Conservation (phyloP, 371 early-diverging fungal genomes). For the Antonospora locustae region DNA sequence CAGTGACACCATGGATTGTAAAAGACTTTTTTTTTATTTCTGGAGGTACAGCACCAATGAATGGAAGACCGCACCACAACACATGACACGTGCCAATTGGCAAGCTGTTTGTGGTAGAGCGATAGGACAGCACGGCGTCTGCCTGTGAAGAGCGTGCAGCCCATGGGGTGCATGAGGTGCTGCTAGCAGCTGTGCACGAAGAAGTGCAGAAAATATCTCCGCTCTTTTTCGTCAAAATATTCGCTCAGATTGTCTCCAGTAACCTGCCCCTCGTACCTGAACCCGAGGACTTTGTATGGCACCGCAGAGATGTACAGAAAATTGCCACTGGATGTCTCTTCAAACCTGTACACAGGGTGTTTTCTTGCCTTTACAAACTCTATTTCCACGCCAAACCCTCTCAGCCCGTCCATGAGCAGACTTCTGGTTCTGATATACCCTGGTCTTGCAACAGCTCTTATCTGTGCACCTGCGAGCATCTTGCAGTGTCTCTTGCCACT, state of each 20-base stretch:
- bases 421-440: no score
- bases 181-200: constrained; percentile 7
- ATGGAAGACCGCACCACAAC: no score
- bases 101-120: no score
- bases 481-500: constrained; percentile 5
- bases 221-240: constrained; percentile 3
- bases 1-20: no score
- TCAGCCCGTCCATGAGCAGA: neutral
- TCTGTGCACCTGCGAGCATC: neutral
- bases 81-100: no score
- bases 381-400: neutral
- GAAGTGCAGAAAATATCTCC: constrained; percentile 6
- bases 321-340: constrained; percentile 9
- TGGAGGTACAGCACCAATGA: no score
- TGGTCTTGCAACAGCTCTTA: no score
- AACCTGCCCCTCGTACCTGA: neutral
- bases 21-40: no score
- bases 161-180: constrained; percentile 3
- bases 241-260: neutral
- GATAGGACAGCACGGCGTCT: no score
- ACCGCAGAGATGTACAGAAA: neutral
- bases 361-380: constrained; percentile 2
- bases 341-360: constrained; percentile 15
- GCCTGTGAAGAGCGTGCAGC: constrained; percentile 4
- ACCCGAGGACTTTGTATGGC: neutral